phyloP scores from a whole-genome alignment of 768 basidiomycete species.

The Psilocybe subaeruginosa region DNA sequence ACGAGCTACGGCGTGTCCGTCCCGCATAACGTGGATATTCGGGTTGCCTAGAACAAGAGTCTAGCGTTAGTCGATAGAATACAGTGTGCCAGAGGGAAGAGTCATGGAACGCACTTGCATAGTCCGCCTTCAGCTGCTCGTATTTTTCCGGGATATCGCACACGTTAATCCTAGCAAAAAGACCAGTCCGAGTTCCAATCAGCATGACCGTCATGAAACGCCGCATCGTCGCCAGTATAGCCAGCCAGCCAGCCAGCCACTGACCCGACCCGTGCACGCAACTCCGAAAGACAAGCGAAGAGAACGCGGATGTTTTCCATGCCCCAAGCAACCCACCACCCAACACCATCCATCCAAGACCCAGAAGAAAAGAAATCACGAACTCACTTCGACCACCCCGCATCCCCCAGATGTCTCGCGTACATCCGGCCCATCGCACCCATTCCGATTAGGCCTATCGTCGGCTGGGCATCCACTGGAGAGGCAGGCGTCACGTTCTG shows the following conservation, averaged over 20 bases:
- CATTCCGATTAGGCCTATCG: conserved; percentile 94
- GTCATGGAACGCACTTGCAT: conserved; percentile 48
- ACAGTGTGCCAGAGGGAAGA: neutral
- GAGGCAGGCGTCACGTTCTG: conserved; percentile 36
- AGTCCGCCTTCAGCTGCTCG: conserved; percentile 61
- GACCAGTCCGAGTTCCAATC: too few relatives aligned
- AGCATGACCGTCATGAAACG: too few relatives aligned
- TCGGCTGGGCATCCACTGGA: conserved; percentile 55
- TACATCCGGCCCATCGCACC: conserved; percentile 98
- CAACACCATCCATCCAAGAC: neutral
- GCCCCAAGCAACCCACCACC: neutral
- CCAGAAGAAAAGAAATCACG: neutral
- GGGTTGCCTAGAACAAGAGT: conserved; percentile 43
- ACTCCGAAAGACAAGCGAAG: too few relatives aligned
- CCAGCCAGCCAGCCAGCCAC: too few relatives aligned
- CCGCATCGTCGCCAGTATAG: too few relatives aligned
- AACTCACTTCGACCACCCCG: conserved; percentile 82
- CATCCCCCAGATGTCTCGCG: conserved; percentile 71
- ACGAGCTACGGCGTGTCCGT: conserved; percentile 59
- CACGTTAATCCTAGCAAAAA: conserved; percentile 71
- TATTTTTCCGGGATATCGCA: conserved; percentile 84
- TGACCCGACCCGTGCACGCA: too few relatives aligned
- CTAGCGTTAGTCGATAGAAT: neutral
- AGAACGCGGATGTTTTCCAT: neutral
- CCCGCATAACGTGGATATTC: conserved; percentile 63